Evolutionary conservation across 2,329 filamentous ascomycete genomes (phyloP).

Genomic region (Sporothrix brasiliensis): DNA sequence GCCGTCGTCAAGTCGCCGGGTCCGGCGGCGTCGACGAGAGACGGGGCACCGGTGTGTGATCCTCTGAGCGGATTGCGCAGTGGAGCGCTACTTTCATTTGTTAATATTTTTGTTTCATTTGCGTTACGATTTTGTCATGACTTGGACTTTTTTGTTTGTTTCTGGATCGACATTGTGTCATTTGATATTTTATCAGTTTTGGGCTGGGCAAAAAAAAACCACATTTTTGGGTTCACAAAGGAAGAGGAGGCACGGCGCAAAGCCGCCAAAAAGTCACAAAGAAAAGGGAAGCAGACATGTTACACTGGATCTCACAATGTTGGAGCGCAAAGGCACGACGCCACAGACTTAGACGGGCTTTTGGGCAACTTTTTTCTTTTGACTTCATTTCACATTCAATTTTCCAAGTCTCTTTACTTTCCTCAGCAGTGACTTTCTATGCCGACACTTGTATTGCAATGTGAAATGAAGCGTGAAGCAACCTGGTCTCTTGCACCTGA

Average conservation of each 20-base stretch:
- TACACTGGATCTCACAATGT: neutral
- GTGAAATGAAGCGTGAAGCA: too few species aligned
- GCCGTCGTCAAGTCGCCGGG: slow-evolving; percentile 42
- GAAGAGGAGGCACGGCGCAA: neutral
- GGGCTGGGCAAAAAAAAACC: neutral
- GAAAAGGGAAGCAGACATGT: neutral
- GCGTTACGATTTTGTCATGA: slow-evolving; percentile 5
- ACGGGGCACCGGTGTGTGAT: slow-evolving; percentile 49
- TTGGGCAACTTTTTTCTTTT: neutral
- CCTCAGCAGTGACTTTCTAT: too few species aligned
- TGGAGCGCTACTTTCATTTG: neutral
- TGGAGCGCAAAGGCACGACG: neutral
- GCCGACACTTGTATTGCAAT: too few species aligned
- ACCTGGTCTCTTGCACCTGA: too few species aligned
- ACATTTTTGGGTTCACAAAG: slow-evolving; percentile 5
- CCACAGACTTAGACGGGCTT: too few species aligned
- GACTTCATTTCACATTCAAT: neutral
- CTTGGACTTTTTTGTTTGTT: neutral
- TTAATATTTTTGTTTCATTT: neutral
- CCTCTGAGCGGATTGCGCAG: slow-evolving; percentile 42
- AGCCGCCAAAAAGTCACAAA: neutral
- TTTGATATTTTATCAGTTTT: neutral
- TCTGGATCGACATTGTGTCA: neutral
- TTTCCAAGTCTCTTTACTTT: neutral
- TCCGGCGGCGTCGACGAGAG: slow-evolving; percentile 42